Evolutionary conservation across 1,139 yeast genomes (phyloP).

Genomic region (Trichomonascaceae sp.): DNA sequence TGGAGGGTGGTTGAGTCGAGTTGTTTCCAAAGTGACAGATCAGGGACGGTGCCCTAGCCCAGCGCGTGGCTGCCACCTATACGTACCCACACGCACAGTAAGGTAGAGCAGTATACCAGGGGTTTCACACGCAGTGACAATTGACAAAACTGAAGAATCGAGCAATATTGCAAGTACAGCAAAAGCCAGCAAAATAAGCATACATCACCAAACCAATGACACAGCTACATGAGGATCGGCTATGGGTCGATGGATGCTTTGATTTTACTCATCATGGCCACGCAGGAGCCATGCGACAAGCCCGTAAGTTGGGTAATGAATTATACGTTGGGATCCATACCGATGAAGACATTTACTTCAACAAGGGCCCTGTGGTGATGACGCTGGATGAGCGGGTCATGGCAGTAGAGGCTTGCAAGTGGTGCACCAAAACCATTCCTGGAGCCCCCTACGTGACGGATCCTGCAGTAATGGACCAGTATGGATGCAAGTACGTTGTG

Average conservation of each 20-base stretch:
- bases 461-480: slow-evolving; percentile 61
- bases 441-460: slow-evolving; percentile 94
- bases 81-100: too few species aligned
- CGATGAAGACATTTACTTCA: slow-evolving; percentile 67
- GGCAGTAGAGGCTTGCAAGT: slow-evolving; percentile 82
- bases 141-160: too few species aligned
- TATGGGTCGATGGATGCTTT: slow-evolving; percentile 97
- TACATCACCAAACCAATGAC: too few species aligned
- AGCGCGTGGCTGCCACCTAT: too few species aligned
- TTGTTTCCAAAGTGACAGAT: too few species aligned
- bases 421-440: slow-evolving; percentile 65
- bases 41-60: too few species aligned
- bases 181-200: too few species aligned
- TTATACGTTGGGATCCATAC: slow-evolving; percentile 82
- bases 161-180: too few species aligned
- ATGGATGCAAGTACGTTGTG: slow-evolving; percentile 75
- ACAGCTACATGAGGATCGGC: slow-evolving; percentile 13
- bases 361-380: slow-evolving; percentile 96
- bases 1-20: too few species aligned
- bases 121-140: too few species aligned
- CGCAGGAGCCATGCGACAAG: slow-evolving; percentile 93
- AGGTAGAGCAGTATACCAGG: too few species aligned
- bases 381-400: slow-evolving; percentile 57
- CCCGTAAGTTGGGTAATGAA: slow-evolving; percentile 64
- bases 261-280: slow-evolving; percentile 98